Conservation (phyloP, 164 flowering plant genomes). For the Vitis amurensis region DNA sequence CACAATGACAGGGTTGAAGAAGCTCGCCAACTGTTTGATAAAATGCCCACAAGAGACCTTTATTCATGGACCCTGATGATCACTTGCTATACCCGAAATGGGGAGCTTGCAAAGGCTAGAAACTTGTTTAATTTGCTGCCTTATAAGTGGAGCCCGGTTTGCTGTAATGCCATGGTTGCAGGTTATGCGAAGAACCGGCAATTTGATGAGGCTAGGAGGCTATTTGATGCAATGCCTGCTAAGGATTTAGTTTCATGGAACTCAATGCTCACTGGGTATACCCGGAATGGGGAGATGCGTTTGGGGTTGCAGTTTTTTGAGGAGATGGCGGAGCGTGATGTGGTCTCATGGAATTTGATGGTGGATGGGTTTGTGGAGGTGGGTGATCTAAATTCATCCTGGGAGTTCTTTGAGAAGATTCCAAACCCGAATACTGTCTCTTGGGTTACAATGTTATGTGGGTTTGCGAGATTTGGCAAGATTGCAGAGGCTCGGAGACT, state of each 20-base stretch:
- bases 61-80: slow-evolving; percentile 30
- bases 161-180: slow-evolving; percentile 34
- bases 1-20: slow-evolving; percentile 21
- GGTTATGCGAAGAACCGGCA: slow-evolving; percentile 29
- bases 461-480: slow-evolving; percentile 26
- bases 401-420: slow-evolving; percentile 22
- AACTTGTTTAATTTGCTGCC: slow-evolving; percentile 27
- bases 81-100: slow-evolving; percentile 22
- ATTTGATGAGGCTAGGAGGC: slow-evolving; percentile 20
- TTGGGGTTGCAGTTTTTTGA: slow-evolving; percentile 25
- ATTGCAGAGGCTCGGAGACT: slow-evolving; percentile 28
- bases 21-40: slow-evolving; percentile 22
- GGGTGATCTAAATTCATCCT: slow-evolving; percentile 27
- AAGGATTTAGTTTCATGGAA: slow-evolving; percentile 36
- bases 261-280: slow-evolving; percentile 31
- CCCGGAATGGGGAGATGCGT: slow-evolving; percentile 25
- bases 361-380: slow-evolving; percentile 29
- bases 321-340: slow-evolving; percentile 26
- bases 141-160: slow-evolving; percentile 16
- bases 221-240: slow-evolving; percentile 29
- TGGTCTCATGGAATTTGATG: slow-evolving; percentile 37
- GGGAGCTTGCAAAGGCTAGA: slow-evolving; percentile 24
- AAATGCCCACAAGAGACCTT: slow-evolving; percentile 23
- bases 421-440: slow-evolving; percentile 33
- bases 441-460: slow-evolving; percentile 38